Conservation (phyloP, 2,329 filamentous ascomycete species). For the Aphanoascus verrucosus region DNA sequence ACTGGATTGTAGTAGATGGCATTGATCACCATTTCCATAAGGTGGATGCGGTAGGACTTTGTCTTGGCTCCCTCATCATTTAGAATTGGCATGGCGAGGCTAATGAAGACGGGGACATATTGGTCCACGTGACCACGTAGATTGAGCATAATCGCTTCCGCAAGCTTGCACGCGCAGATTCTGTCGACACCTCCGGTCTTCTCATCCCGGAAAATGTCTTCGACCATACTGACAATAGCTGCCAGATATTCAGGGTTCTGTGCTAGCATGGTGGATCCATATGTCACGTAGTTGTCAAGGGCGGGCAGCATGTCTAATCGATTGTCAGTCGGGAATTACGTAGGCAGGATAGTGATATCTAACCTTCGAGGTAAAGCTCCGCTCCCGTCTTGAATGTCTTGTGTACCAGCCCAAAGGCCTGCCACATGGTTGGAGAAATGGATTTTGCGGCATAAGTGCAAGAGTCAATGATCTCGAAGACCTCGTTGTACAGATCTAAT, state of each 20-base stretch:
- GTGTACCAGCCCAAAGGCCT: conserved; percentile 93
- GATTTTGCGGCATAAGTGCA: conserved; percentile 96
- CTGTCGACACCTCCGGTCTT: conserved; percentile 89
- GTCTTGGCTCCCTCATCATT: conserved; percentile 63
- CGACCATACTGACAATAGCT: conserved; percentile 85
- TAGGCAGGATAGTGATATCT: neutral
- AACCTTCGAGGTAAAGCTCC: conserved; percentile 79
- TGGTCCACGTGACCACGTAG: conserved; percentile 79
- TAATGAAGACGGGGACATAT: conserved; percentile 79
- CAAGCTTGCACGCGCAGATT: conserved; percentile 94
- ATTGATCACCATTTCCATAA: conserved; percentile 99
- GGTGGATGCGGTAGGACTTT: conserved; percentile 86
- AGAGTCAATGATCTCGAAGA: conserved; percentile 98
- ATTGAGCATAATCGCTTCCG: conserved; percentile 94
- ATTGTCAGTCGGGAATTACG: conserved; percentile 11
- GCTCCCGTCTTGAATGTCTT: conserved; percentile 94
- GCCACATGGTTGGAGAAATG: conserved; percentile 96
- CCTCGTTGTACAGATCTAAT: conserved; percentile 84
- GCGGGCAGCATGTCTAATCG: conserved; percentile 81
- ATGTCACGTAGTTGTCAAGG: conserved; percentile 94
- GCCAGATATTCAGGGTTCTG: conserved; percentile 79
- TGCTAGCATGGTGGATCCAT: conserved; percentile 67
- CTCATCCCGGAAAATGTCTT: conserved; percentile 84
- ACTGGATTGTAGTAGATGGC: conserved; percentile 93
- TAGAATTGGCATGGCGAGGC: conserved; percentile 76